Evolutionary conservation across 2,329 filamentous ascomycete genomes (phyloP).

Genomic region (Phialemonium atrogriseum): DNA sequence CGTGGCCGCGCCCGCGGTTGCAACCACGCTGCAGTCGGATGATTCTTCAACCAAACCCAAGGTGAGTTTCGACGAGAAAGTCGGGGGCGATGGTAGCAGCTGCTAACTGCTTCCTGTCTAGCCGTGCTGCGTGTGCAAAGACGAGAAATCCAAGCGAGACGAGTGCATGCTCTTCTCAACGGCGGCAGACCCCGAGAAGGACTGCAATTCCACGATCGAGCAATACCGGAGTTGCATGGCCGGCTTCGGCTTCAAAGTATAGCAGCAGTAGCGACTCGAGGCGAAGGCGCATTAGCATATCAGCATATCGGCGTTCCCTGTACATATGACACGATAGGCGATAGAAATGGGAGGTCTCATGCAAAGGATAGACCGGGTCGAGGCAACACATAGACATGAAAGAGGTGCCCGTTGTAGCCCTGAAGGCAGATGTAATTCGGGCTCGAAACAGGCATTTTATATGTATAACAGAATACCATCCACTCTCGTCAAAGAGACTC

Average conservation of each 20-base stretch:
- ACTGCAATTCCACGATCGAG: slow-evolving; percentile 75
- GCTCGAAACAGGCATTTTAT: no score
- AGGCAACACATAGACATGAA: no score
- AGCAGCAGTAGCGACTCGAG: neutral
- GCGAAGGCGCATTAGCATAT: slow-evolving; percentile 12
- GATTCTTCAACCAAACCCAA: slow-evolving; percentile 34
- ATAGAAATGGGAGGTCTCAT: no score
- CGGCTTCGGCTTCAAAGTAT: slow-evolving; percentile 78
- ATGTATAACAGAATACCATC: no score
- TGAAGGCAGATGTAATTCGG: no score
- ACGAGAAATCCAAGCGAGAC: slow-evolving; percentile 86
- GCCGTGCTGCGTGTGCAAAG: slow-evolving; percentile 97
- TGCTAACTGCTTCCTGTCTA: slow-evolving; percentile 25
- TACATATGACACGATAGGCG: no score
- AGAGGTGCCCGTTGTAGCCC: no score
- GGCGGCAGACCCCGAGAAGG: slow-evolving; percentile 69
- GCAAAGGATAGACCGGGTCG: no score
- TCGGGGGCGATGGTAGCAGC: neutral
- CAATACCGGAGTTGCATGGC: slow-evolving; percentile 90
- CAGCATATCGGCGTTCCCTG: neutral
- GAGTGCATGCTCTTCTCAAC: slow-evolving; percentile 99
- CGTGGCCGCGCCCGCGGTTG: slow-evolving; percentile 19
- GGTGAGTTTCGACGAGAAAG: slow-evolving; percentile 18
- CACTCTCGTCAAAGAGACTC: no score
- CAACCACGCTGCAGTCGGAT: slow-evolving; percentile 4